A percentile compares a stretch with the other conserved stretches of the same genome.
Evolutionary conservation across 108 stramenopile genomes (phyloP).

Genomic region (Pseudonitzschia pungens): DNA sequence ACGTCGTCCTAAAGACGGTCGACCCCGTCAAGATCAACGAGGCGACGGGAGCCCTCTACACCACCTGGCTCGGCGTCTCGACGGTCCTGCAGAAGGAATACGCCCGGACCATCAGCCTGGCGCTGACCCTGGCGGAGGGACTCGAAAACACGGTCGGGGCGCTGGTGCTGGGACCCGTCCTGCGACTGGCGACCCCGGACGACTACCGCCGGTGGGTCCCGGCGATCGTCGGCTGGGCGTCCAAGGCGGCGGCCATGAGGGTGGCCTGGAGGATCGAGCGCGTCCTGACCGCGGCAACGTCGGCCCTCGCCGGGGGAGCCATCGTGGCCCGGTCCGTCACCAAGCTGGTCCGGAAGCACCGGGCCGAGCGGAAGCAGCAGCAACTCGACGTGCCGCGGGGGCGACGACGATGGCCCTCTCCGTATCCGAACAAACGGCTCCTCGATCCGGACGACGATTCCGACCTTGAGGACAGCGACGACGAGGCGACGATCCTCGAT

Average conservation of each 20-base stretch:
- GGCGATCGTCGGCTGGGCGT: slow-evolving; percentile 52
- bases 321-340: slow-evolving; percentile 70
- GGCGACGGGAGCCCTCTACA: slow-evolving; percentile 42
- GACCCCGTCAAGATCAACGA: slow-evolving; percentile 47
- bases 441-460: neutral
- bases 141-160: slow-evolving; percentile 22
- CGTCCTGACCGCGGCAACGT: slow-evolving; percentile 79
- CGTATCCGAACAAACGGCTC: neutral
- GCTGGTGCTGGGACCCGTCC: slow-evolving; percentile 27
- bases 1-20: slow-evolving; percentile 38
- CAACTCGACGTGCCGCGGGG: neutral
- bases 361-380: neutral
- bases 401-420: too few species aligned
- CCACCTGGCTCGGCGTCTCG: slow-evolving; percentile 42
- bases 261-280: slow-evolving; percentile 88
- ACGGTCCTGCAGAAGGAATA: slow-evolving; percentile 38
- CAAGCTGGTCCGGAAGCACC: slow-evolving; percentile 32
- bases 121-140: slow-evolving; percentile 28
- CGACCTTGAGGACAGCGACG: neutral
- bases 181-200: slow-evolving; percentile 7
- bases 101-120: slow-evolving; percentile 34
- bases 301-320: slow-evolving; percentile 79
- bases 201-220: slow-evolving; percentile 61
- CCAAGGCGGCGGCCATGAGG: slow-evolving; percentile 68
- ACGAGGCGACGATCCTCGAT: neutral